Evolutionary conservation across 331 rosid species (phyloP).

Genomic region (Acacia concinna): DNA sequence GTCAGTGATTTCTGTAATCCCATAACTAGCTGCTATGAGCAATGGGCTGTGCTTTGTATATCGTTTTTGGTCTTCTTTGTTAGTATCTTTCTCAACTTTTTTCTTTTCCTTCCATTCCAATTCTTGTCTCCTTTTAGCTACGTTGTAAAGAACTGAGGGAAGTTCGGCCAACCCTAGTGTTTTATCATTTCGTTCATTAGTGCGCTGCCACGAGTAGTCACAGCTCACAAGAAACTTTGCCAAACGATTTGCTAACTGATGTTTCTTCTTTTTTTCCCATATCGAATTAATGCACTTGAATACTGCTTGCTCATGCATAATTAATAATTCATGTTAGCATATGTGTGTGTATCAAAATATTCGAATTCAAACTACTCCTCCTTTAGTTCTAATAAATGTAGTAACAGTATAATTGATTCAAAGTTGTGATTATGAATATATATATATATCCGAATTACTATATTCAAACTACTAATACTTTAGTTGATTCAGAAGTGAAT

Average conservation of each 20-base stretch:
- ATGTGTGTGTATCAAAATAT: not conserved
- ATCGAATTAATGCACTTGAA: not conserved
- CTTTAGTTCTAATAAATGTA: too few relatives aligned
- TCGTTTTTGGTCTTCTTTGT: not conserved
- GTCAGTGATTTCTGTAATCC: slow-evolving; percentile 31
- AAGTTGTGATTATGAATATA: too few relatives aligned
- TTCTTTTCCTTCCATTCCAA: not conserved
- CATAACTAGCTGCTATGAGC: slow-evolving; percentile 2
- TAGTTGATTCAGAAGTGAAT: too few relatives aligned
- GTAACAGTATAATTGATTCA: too few relatives aligned
- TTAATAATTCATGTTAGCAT: not conserved
- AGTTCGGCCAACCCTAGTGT: not conserved
- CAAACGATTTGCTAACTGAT: slow-evolving; percentile 13
- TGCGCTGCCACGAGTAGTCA: slow-evolving; percentile 27
- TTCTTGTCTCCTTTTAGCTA: not conserved
- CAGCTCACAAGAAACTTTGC: not conserved
- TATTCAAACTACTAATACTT: too few relatives aligned
- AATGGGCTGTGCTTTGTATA: not conserved
- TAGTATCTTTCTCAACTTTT: not conserved
- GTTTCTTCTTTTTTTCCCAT: slow-evolving; percentile 19
- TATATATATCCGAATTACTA: too few relatives aligned
- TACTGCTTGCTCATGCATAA: not conserved
- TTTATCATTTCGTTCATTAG: not conserved
- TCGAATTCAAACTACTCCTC: too few relatives aligned
- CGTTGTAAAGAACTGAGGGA: slow-evolving; percentile 4